phyloP scores from a whole-genome alignment of 2,329 filamentous ascomycete species.

The Pezicula radicicola region DNA sequence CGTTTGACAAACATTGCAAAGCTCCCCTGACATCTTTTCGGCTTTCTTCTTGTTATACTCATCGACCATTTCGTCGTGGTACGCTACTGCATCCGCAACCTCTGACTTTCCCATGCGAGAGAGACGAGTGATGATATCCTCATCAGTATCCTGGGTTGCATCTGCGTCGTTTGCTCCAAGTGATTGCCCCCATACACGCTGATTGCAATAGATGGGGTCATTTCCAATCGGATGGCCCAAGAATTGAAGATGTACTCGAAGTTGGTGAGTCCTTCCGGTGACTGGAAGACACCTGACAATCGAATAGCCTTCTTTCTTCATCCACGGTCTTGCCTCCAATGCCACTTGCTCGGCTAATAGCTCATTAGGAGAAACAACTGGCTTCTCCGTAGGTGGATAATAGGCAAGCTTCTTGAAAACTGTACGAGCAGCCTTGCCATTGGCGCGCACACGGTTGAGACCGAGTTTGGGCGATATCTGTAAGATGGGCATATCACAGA shows the following conservation, averaged over 20 bases:
- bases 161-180: slow-evolving; percentile 69
- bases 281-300: slow-evolving; percentile 92
- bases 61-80: slow-evolving; percentile 91
- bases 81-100: slow-evolving; percentile 83
- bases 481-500: slow-evolving; percentile 92
- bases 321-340: slow-evolving; percentile 32
- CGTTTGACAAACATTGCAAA: slow-evolving; percentile 79
- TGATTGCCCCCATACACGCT: slow-evolving; percentile 81
- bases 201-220: slow-evolving; percentile 96
- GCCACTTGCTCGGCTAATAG: slow-evolving; percentile 2
- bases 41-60: slow-evolving; percentile 87
- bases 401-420: slow-evolving; percentile 93
- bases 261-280: slow-evolving; percentile 91
- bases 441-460: slow-evolving; percentile 89
- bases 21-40: slow-evolving; percentile 86
- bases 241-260: slow-evolving; percentile 92
- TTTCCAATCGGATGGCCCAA: slow-evolving; percentile 94
- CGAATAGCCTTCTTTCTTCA: slow-evolving; percentile 75
- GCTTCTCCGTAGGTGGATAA: slow-evolving; percentile 57
- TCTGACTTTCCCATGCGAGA: slow-evolving; percentile 93
- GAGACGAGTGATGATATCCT: slow-evolving; percentile 83
- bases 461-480: slow-evolving; percentile 94
- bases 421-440: slow-evolving; percentile 84
- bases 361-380: slow-evolving; percentile 11
- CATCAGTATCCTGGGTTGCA: slow-evolving; percentile 69